These are phyloP conservation scores for Cynanchum wilfordii DNA, from an alignment of 257 asterid species.

Conservation along the genomic window DNA sequence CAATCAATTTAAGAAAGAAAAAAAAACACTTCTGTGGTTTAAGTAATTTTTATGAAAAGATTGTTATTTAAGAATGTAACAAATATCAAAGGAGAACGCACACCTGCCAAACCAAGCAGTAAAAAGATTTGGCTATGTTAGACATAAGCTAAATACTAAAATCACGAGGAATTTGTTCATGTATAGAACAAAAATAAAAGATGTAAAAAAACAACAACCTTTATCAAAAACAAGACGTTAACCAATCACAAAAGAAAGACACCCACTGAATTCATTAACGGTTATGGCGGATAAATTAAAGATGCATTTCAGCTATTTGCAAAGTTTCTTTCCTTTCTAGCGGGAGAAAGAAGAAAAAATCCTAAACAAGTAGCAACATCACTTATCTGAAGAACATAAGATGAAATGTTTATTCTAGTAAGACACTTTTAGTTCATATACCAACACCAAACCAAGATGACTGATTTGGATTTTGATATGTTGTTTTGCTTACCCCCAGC, in stretches of 20 bases:
- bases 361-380: neutral
- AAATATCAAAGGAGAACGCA: neutral
- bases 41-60: neutral
- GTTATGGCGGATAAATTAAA: neutral
- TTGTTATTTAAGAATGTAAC: neutral
- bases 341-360: too few relatives aligned
- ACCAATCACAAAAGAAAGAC: neutral
- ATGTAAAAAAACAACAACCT: neutral
- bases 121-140: neutral
- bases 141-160: too few relatives aligned
- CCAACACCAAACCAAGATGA: neutral
- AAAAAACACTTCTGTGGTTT: neutral
- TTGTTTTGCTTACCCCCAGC: conserved; percentile 1
- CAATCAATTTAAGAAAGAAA: neutral
- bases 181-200: neutral
- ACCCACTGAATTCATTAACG: neutral
- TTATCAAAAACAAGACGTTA: neutral
- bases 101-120: neutral
- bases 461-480: neutral
- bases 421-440: neutral
- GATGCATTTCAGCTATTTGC: neutral
- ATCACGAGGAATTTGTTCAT: neutral
- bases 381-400: neutral
- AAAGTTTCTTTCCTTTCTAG: neutral
- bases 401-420: neutral